Evolutionary conservation across 495 filamentous ascomycete genomes (phyloP).

Genomic region (Xylaria intraflava): DNA sequence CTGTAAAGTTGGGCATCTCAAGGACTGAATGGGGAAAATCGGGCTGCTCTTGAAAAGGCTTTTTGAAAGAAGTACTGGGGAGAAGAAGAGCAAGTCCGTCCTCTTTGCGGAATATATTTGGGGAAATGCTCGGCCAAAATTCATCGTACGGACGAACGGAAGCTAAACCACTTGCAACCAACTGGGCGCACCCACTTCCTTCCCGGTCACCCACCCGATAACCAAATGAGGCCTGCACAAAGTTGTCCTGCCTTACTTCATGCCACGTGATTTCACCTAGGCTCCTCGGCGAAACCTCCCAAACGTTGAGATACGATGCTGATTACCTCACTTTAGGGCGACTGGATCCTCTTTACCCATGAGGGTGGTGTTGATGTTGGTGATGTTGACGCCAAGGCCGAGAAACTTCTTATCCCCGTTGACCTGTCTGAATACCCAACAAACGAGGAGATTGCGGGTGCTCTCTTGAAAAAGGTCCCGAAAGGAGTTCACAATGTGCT

Average conservation of each 20-base stretch:
- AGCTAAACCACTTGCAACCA: conserved; percentile 41
- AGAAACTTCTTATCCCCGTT: conserved; percentile 96
- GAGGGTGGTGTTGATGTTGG: conserved; percentile 99
- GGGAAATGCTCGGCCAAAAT: conserved; percentile 20
- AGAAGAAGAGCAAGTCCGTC: too few species aligned
- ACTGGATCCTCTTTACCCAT: conserved; percentile 99
- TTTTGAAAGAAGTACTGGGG: neutral
- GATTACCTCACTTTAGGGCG: conserved; percentile 59
- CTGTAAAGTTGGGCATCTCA: neutral
- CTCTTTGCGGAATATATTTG: neutral
- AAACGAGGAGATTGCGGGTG: conserved; percentile 81
- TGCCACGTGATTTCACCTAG: conserved; percentile 10
- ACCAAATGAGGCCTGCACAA: conserved; percentile 14
- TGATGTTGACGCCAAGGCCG: conserved; percentile 97
- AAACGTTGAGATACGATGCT: conserved; percentile 19
- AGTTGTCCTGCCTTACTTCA: neutral
- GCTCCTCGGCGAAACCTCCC: neutral
- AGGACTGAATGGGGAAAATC: neutral
- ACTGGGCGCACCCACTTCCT: conserved; percentile 23
- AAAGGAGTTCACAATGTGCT: conserved; percentile 95
- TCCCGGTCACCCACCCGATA: conserved; percentile 8
- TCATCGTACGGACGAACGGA: conserved; percentile 48
- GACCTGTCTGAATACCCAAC: conserved; percentile 92
- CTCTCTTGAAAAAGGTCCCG: conserved; percentile 87
- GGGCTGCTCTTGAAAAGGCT: neutral